Evolutionary conservation across 768 basidiomycete species (phyloP).

Genomic region (Leccinum barrowsii): DNA sequence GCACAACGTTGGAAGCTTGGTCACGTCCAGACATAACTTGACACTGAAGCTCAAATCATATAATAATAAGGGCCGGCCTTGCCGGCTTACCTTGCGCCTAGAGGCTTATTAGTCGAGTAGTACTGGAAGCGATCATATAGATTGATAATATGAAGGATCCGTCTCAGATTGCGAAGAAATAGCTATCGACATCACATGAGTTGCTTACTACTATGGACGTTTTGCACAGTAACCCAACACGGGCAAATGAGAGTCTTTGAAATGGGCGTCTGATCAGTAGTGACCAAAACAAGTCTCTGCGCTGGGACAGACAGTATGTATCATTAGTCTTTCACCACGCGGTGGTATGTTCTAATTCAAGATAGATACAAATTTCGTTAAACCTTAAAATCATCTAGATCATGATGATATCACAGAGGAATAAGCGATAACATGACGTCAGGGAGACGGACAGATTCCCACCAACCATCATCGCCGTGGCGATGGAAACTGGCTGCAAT

Average conservation of each 20-base stretch:
- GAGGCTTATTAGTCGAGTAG: no score
- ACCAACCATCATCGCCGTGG: constrained; percentile 6
- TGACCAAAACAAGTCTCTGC: neutral
- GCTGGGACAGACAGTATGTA: neutral
- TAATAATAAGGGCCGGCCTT: no score
- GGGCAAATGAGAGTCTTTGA: neutral
- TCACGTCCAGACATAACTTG: neutral
- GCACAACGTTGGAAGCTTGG: neutral
- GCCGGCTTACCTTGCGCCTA: no score
- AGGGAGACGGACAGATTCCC: neutral
- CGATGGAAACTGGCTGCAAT: neutral
- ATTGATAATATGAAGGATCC: no score
- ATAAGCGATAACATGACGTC: neutral
- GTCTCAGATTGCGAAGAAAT: no score
- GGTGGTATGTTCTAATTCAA: neutral
- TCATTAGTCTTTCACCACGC: neutral
- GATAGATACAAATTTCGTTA: neutral
- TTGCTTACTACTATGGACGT: no score
- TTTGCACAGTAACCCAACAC: no score
- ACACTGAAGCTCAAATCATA: neutral
- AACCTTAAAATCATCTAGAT: neutral
- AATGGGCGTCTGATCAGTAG: neutral
- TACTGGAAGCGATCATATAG: no score
- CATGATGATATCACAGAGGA: neutral
- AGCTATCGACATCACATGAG: no score